Base-by-base conservation (phyloP, 2,329 filamentous ascomycete species). In the Aspergillus fructus region DNA sequence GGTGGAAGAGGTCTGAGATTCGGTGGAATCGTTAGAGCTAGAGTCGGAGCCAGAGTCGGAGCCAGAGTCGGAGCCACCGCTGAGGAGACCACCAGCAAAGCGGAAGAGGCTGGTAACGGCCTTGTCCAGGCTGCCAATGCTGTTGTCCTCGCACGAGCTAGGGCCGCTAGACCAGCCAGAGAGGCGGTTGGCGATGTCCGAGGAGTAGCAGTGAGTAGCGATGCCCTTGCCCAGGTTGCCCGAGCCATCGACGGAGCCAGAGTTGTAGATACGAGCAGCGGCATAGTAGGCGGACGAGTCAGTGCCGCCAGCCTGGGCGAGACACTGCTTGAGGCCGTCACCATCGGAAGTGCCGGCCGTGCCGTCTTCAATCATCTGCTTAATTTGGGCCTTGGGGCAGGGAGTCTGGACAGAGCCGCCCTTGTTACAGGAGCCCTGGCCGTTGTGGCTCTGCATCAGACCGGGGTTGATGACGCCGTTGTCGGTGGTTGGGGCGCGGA, bases 391-490 rank as follows among this genome's bases (percentile, higher is more conserved):
- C 19, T 59, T 45, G 0, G 67, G 63, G 61, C 70, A 73, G 13
- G 68, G 68, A 23, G 58, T 66, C 57, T 65, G 57, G 15, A 60
- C 60, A 30, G 27, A 30, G 43, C 34, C 55, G 53, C 69, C 66
- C 15, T 49, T 39, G 57, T 73, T 73, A 69, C 78, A 79, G 39
- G 72, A 68, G 11, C 66, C 70, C 2, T 51, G 45, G 23, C 68
- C 68, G 23, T 65, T 55, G 61, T 68, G 64, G 53, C 62, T 67
- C 49, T 75, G 72, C 60, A 74, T 68, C 48, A 68, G 69, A 49
- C 78, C 78, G 0, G 78, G 77, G 66, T 79, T 79, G 53, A 58
- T 58, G 23, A 77, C 74, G 15, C 74, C 73, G 62, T 77, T 70
- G 69, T 73, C 65, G 41, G 76, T 78, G 19, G 76, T 77, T 2